Evolutionary conservation across 2,329 filamentous ascomycete genomes (phyloP).

Genomic region (Aspergillus vadensis): DNA sequence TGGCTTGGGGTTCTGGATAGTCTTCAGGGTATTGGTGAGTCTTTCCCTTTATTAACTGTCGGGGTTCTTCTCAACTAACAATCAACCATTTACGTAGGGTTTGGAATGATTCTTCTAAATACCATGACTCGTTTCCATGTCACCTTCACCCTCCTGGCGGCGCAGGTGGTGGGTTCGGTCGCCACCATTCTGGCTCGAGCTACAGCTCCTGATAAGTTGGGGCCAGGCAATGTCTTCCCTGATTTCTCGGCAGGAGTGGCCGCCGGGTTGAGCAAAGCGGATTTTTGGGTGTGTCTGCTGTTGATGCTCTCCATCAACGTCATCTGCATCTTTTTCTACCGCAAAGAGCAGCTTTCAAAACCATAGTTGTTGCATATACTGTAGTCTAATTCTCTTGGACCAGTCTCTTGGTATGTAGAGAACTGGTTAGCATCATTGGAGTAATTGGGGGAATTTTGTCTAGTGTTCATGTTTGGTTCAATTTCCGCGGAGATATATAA

Average conservation of each 20-base stretch:
- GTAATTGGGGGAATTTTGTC: neutral
- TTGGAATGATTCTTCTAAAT: conserved; percentile 67
- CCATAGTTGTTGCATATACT: conserved; percentile 26
- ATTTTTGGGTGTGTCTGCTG: conserved; percentile 46
- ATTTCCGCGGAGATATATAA: too few species aligned
- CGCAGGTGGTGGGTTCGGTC: conserved; percentile 56
- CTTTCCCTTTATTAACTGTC: rapidly evolving
- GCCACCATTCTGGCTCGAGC: conserved; percentile 64
- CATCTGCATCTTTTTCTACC: conserved; percentile 39
- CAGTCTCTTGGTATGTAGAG: too few species aligned
- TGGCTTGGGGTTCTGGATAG: conserved; percentile 67
- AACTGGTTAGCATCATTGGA: neutral
- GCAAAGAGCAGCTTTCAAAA: conserved; percentile 46
- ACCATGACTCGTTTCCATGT: conserved; percentile 61
- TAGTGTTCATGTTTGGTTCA: neutral
- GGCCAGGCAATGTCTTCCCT: conserved; percentile 63
- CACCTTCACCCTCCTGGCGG: conserved; percentile 7
- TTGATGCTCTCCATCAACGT: conserved; percentile 15
- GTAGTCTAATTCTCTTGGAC: too few species aligned
- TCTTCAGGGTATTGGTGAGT: conserved; percentile 57
- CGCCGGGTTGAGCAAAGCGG: conserved; percentile 34
- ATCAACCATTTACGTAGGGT: conserved; percentile 41
- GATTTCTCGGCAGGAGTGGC: conserved; percentile 36
- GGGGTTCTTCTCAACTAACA: neutral
- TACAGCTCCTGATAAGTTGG: conserved; percentile 60